Evolutionary conservation across 2,329 filamentous ascomycete species (phyloP).

Genomic region (Fusarium sororula): DNA sequence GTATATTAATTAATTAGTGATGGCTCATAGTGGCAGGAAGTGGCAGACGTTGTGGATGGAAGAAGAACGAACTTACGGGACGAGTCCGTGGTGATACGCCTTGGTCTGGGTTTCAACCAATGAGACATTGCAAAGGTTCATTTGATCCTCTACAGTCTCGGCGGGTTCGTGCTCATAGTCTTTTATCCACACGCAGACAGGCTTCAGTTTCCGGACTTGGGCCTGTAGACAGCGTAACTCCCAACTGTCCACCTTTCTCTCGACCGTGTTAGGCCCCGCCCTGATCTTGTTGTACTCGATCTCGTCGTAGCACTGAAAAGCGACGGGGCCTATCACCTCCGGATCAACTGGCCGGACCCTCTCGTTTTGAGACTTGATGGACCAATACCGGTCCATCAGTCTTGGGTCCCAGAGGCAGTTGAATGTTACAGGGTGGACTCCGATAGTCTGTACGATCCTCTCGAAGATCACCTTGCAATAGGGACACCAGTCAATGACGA

Average conservation of each 20-base stretch:
- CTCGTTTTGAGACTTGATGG: background rate
- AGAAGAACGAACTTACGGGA: background rate
- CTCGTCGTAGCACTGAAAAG: background rate
- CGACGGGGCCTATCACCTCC: background rate
- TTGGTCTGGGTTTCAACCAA: background rate
- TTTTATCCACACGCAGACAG: background rate
- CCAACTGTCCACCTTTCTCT: background rate
- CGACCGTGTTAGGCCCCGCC: too few relatives aligned
- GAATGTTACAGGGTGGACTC: background rate
- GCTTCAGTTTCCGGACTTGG: background rate
- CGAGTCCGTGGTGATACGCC: background rate
- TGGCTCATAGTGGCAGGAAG: background rate
- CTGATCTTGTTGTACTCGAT: background rate
- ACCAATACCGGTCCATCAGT: conserved; percentile 3
- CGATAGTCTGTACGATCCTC: background rate
- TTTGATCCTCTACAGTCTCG: background rate
- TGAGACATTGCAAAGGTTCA: background rate
- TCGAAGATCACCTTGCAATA: background rate
- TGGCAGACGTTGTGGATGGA: background rate
- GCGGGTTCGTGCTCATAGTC: background rate
- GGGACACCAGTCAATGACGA: conserved; percentile 9
- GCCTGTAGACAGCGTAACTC: background rate
- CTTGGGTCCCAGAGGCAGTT: background rate
- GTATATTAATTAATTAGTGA: background rate
- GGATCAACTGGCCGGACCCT: background rate